Evolutionary conservation across 164 flowering plant species (phyloP), one percentile per base, ranked within the genome.

Genomic region (Umbellularia californica): DNA sequence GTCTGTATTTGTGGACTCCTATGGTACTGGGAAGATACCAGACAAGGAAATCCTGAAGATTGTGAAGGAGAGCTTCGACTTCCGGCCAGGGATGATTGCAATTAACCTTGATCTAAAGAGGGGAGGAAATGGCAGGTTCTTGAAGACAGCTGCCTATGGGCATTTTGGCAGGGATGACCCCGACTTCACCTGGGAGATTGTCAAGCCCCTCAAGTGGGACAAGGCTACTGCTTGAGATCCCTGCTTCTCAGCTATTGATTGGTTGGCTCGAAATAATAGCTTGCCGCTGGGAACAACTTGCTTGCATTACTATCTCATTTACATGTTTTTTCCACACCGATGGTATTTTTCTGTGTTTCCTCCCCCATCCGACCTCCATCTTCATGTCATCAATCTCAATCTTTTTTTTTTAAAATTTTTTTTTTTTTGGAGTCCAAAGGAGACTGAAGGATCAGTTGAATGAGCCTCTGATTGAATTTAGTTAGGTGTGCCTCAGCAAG

Each of bases 51-150:
- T 88, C 30, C 76, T 86, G 19, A 69, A 83, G 81, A 79, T 88
- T 71, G 85, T 88, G 77, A 86, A 85, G 85, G 90, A 88, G 81
- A 82, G 1, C 33, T 88, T 88, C 55, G 88, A 87, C 70, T 85
- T 87, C 79, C 79, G 90, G 74, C 90, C 90, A 1, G 90, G 88
- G 2, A 86, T 87, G 90, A 87, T 87, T 67, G 20, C 86, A 35
- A 86, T 90, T 73, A 80, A 88, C 79, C 81, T 90, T 62, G 94
- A 90, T 50, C 87, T 90, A 66, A 90, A 90, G 89, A 86, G 92
- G 76, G 94, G 94, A 64, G 90, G 92, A 33, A 87, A 90, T 60
- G 84, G 81, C 33, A 84, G 90, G 86, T 87, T 84, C 77, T 82
- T 84, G 90, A 87, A 87, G 87, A 85, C 90, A 19, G 90, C 90